Evolutionary conservation across 148 eudicot species (phyloP).

Genomic region (Chenopodium suecicum): DNA sequence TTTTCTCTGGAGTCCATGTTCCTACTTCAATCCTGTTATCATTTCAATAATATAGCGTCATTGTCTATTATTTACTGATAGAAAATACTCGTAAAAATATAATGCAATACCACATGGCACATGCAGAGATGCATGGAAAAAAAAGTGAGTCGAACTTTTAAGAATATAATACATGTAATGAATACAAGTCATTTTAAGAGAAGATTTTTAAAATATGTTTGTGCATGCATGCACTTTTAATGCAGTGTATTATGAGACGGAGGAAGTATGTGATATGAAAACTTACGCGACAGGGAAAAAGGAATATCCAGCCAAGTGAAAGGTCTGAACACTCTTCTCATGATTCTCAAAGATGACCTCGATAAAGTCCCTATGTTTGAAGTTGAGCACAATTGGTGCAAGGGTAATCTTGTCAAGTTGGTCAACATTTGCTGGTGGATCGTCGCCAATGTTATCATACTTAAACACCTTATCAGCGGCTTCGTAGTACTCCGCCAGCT

Average conservation of each 20-base stretch:
- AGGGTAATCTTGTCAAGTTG: slow-evolving; percentile 30
- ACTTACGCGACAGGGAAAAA: slow-evolving; percentile 59
- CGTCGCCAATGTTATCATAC: slow-evolving; percentile 38
- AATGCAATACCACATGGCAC: no score
- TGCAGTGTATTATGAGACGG: not conserved
- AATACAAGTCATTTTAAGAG: no score
- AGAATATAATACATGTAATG: no score
- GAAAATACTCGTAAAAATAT: no score
- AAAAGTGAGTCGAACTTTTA: no score
- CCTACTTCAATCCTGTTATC: slow-evolving; percentile 44
- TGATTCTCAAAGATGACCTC: slow-evolving; percentile 58
- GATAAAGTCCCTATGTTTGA: slow-evolving; percentile 45
- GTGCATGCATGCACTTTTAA: no score
- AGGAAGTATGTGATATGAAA: not conserved
- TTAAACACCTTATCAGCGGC: slow-evolving; percentile 39
- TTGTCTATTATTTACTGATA: not conserved
- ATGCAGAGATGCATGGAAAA: no score
- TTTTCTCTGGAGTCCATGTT: slow-evolving; percentile 47
- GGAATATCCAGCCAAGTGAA: slow-evolving; percentile 51
- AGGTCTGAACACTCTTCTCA: slow-evolving; percentile 48
- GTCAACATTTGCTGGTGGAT: slow-evolving; percentile 31
- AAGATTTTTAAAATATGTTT: no score
- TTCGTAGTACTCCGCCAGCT: slow-evolving; percentile 49
- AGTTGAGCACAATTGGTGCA: slow-evolving; percentile 45
- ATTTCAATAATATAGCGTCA: not conserved